A percentile compares a stretch with the other conserved stretches of the same genome.
Conservation (phyloP, 2,329 filamentous ascomycete genomes). For the Orbilia javanica region DNA sequence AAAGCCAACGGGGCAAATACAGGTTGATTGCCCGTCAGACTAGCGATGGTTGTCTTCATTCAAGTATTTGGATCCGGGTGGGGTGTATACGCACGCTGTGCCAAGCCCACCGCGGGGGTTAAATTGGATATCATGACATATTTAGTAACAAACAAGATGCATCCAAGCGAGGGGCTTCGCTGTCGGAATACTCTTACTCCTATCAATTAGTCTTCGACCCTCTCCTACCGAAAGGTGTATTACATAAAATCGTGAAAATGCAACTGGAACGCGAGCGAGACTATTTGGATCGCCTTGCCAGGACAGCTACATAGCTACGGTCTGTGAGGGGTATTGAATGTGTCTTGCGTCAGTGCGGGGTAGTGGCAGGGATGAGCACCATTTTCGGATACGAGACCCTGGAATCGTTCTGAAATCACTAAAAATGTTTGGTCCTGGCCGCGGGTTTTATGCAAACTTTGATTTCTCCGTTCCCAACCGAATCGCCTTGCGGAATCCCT, state of each 20-base stretch:
- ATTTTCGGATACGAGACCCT: constrained; percentile 23
- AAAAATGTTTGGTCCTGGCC: constrained; percentile 10
- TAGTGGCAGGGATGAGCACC: constrained; percentile 14
- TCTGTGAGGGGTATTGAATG: constrained; percentile 16
- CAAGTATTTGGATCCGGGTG: constrained; percentile 10
- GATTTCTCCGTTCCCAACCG: constrained; percentile 15
- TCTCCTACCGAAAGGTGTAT: neutral
- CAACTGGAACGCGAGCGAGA: neutral
- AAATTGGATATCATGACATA: neutral
- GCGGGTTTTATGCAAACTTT: neutral
- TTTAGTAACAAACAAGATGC: neutral
- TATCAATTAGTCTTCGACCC: neutral
- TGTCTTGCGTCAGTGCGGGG: constrained; percentile 29
- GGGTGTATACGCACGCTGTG: neutral
- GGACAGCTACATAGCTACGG: neutral
- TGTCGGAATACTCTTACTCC: neutral
- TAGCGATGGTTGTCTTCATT: neutral
- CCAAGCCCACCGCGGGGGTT: constrained; percentile 10
- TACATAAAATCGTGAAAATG: neutral
- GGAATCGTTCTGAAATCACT: neutral
- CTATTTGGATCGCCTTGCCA: neutral
- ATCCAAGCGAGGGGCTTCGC: neutral
- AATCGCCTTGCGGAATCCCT: neutral
- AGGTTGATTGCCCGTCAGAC: neutral
- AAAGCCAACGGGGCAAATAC: neutral